Evolutionary conservation across 1,284 basidiomycete species (phyloP).

Genomic region (Anthracocystis setariae): DNA sequence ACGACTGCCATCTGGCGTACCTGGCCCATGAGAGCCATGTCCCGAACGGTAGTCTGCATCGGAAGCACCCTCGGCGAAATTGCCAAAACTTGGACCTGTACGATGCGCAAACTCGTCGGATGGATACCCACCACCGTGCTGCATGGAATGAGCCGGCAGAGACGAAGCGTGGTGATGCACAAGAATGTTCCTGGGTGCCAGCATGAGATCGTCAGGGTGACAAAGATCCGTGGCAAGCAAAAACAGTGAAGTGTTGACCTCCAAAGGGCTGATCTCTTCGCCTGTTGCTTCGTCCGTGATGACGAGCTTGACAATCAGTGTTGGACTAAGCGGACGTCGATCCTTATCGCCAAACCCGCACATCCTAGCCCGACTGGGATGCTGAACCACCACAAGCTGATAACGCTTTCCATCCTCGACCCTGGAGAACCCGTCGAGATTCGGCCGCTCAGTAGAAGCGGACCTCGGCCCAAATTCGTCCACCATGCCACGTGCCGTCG

Average conservation of each 20-base stretch:
- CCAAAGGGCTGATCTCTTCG: slow-evolving; percentile 49
- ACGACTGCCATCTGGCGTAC: slow-evolving; percentile 10
- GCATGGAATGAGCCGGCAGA: slow-evolving; percentile 32
- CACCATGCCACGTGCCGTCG: slow-evolving; percentile 7
- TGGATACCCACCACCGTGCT: slow-evolving; percentile 15
- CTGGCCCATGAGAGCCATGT: slow-evolving; percentile 7
- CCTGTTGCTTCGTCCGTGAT: slow-evolving; percentile 56
- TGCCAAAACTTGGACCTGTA: slow-evolving; percentile 18
- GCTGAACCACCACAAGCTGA: slow-evolving; percentile 55
- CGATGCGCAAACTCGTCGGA: slow-evolving; percentile 18
- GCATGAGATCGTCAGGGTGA: slow-evolving; percentile 56
- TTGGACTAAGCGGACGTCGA: slow-evolving; percentile 60
- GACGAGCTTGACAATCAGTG: slow-evolving; percentile 58
- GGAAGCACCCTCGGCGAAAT: slow-evolving; percentile 11
- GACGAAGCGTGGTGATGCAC: slow-evolving; percentile 55
- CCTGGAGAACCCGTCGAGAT: slow-evolving; percentile 33
- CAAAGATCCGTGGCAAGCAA: slow-evolving; percentile 60
- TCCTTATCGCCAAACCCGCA: slow-evolving; percentile 65
- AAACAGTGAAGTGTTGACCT: slow-evolving; percentile 62
- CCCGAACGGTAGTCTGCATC: slow-evolving; percentile 26
- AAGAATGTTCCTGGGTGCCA: slow-evolving; percentile 53
- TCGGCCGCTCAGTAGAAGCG: slow-evolving; percentile 20
- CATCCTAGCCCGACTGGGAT: slow-evolving; percentile 59
- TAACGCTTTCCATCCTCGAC: slow-evolving; percentile 48
- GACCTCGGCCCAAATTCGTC: slow-evolving; percentile 29